A percentile compares a stretch with the other conserved stretches of the same genome.
These are phyloP conservation scores for Zopfia rhizophila DNA, from an alignment of 2,329 filamentous ascomycete genomes.

Conservation along the genomic window DNA sequence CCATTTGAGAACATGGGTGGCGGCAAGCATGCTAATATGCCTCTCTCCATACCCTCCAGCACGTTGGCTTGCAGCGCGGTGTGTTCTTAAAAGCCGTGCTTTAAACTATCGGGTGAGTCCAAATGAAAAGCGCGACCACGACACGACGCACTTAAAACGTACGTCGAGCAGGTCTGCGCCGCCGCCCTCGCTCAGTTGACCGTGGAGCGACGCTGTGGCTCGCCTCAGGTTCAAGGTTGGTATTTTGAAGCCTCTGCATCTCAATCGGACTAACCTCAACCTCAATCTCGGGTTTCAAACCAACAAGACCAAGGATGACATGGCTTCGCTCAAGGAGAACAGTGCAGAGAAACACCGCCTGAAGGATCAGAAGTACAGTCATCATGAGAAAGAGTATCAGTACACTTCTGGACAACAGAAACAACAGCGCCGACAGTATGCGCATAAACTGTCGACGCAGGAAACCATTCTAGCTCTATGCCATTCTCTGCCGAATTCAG, in stretches of 20 bases:
- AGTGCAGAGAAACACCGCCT: slow-evolving; percentile 43
- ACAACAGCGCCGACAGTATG: slow-evolving; percentile 29
- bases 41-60: slow-evolving; percentile 63
- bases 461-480: slow-evolving; percentile 11
- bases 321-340: slow-evolving; percentile 28
- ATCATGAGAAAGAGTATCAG: slow-evolving; percentile 40
- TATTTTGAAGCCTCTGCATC: slow-evolving; percentile 60
- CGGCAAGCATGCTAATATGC: slow-evolving; percentile 51
- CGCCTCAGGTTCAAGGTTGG: slow-evolving; percentile 56
- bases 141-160: slow-evolving; percentile 54
- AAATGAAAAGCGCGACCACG: slow-evolving; percentile 61
- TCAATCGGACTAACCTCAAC: slow-evolving; percentile 49
- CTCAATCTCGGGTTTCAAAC: slow-evolving; percentile 30
- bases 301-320: slow-evolving; percentile 33
- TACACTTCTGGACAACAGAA: slow-evolving; percentile 41
- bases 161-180: slow-evolving; percentile 57
- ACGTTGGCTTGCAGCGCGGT: slow-evolving; percentile 55
- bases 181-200: slow-evolving; percentile 41
- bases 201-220: slow-evolving; percentile 44
- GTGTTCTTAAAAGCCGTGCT: slow-evolving; percentile 62
- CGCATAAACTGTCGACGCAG: slow-evolving; percentile 20
- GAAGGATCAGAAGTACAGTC: slow-evolving; percentile 32
- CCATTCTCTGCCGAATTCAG: slow-evolving; percentile 3
- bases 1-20: slow-evolving; percentile 52
- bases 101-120: slow-evolving; percentile 60